Percentiles rank a stretch among this genome's conserved stretches.
These are phyloP conservation scores for Rhynchospora pubera DNA, from an alignment of 176 grass and related monocot genomes.

Conservation along the genomic window DNA sequence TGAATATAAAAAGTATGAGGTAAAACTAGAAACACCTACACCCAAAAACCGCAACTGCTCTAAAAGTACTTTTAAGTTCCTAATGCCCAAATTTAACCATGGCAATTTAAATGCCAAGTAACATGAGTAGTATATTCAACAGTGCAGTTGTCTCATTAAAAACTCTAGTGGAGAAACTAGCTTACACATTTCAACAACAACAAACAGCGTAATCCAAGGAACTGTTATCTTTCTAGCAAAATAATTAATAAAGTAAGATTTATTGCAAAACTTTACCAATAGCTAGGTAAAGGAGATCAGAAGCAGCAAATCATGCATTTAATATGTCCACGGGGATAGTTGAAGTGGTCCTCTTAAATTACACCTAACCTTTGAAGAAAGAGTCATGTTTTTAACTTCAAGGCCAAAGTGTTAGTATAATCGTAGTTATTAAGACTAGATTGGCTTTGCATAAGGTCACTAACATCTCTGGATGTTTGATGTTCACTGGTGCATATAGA, in stretches of 20 bases:
- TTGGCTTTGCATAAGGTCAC: constrained; percentile 29
- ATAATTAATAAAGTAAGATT: constrained; percentile 14
- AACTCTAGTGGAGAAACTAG: constrained; percentile 28
- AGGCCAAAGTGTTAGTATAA: constrained; percentile 24
- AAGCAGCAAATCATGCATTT: constrained; percentile 62
- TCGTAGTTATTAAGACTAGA: constrained; percentile 36
- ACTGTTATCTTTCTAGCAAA: constrained; percentile 2
- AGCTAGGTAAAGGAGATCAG: constrained; percentile 52
- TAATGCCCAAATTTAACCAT: constrained; percentile 14
- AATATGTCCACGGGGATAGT: constrained; percentile 54
- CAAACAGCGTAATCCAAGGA: neutral
- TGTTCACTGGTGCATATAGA: constrained; percentile 26
- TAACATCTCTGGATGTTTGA: constrained; percentile 18
- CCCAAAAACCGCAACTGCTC: neutral
- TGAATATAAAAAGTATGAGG: neutral
- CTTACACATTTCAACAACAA: constrained; percentile 14
- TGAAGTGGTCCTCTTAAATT: constrained; percentile 53
- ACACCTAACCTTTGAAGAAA: constrained; percentile 31
- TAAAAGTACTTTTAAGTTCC: neutral
- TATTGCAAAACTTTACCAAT: constrained; percentile 28
- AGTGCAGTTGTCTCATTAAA: constrained; percentile 15
- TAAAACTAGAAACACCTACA: neutral
- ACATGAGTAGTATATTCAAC: constrained; percentile 30
- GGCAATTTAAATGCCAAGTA: constrained; percentile 24
- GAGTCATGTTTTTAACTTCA: constrained; percentile 22